A percentile compares a stretch with the other conserved stretches of the same genome.
These are phyloP conservation scores for Mucor ambiguus DNA, from an alignment of 371 early-diverging fungal species.

Conservation along the genomic window DNA sequence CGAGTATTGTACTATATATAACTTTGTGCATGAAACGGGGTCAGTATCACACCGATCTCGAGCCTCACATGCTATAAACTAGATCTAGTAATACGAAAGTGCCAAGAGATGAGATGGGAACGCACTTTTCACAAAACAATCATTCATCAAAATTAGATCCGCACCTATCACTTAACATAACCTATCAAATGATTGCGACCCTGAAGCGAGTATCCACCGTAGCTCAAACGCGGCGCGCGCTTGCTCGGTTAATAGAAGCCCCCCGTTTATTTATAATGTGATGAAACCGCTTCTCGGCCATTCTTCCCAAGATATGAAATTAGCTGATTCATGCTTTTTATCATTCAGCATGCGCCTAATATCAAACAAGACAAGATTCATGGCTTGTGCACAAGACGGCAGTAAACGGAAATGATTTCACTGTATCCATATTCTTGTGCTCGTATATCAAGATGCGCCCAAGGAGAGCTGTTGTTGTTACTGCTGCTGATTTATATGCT, in stretches of 20 bases:
- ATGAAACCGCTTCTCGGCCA: background rate
- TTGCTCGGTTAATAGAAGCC: background rate
- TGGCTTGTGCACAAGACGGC: slow-evolving; percentile 5
- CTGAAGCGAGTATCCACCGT: background rate
- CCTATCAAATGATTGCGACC: background rate
- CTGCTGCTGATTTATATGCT: background rate
- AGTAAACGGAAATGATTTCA: slow-evolving; percentile 15
- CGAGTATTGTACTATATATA: background rate
- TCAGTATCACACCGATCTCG: background rate
- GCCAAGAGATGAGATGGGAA: background rate
- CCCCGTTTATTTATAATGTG: background rate
- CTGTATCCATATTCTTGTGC: slow-evolving; percentile 16
- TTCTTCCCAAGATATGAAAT: background rate
- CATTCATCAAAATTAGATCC: background rate
- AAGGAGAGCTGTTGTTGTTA: background rate
- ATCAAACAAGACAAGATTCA: background rate
- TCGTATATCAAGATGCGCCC: slow-evolving; percentile 19
- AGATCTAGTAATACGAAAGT: background rate
- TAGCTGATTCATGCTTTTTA: background rate
- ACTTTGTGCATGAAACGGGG: background rate
- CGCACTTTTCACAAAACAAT: background rate
- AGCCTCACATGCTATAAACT: background rate
- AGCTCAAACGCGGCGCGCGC: background rate
- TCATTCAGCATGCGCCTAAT: background rate
- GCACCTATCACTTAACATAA: background rate